phyloP scores from a whole-genome alignment of 352 stramenopile genomes.

The Globisporangium echinulatum region DNA sequence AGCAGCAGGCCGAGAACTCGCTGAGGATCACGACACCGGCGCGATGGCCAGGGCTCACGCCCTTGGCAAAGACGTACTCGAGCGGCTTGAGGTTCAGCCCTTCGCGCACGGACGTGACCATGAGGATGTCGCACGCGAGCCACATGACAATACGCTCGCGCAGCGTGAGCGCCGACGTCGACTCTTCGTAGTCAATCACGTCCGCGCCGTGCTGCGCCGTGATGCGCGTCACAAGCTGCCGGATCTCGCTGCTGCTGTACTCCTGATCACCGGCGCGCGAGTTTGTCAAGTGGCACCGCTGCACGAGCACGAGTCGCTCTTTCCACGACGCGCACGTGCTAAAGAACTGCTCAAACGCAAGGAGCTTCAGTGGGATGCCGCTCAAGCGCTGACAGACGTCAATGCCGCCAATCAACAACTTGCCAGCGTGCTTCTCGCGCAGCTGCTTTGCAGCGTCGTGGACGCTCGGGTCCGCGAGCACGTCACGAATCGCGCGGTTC shows the following conservation, averaged over 20 bases:
- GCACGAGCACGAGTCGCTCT: slow-evolving; percentile 93
- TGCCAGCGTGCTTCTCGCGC: slow-evolving; percentile 87
- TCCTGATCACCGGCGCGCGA: slow-evolving; percentile 89
- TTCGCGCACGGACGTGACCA: slow-evolving; percentile 94
- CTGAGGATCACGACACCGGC: slow-evolving; percentile 95
- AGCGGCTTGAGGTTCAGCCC: slow-evolving; percentile 97
- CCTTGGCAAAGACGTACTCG: slow-evolving; percentile 91
- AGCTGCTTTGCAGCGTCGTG: slow-evolving; percentile 70
- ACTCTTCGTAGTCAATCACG: slow-evolving; percentile 89
- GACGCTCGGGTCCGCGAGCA: slow-evolving; percentile 59
- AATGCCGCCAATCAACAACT: slow-evolving; percentile 90
- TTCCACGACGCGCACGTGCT: slow-evolving; percentile 93
- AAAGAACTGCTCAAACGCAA: slow-evolving; percentile 95
- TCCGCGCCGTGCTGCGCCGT: slow-evolving; percentile 55
- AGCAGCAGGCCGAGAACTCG: slow-evolving; percentile 95
- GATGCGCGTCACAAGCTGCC: slow-evolving; percentile 76
- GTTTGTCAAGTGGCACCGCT: slow-evolving; percentile 86
- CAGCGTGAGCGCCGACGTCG: slow-evolving; percentile 72
- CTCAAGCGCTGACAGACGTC: slow-evolving; percentile 93
- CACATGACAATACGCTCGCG: slow-evolving; percentile 91
- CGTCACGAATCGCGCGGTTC: slow-evolving; percentile 52
- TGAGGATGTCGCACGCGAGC: slow-evolving; percentile 93
- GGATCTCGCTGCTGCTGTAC: slow-evolving; percentile 81
- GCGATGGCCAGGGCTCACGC: slow-evolving; percentile 35
- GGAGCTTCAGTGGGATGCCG: slow-evolving; percentile 92